Evolutionary conservation across 768 basidiomycete species (phyloP).

Genomic region (Rhodotorula graminis): DNA sequence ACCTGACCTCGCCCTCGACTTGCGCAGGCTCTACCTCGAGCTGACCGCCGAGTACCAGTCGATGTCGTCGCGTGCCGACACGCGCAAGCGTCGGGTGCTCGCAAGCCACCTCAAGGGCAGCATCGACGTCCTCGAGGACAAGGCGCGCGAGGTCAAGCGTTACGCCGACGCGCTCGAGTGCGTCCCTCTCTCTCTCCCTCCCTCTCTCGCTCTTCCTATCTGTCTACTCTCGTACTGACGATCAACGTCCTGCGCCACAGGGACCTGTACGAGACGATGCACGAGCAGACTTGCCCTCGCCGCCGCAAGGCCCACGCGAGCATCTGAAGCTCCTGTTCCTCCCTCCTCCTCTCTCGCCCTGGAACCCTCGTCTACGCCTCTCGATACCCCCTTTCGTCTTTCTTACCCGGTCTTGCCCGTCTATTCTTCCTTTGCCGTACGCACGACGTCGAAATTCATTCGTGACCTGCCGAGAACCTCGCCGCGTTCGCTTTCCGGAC

Average conservation of each 20-base stretch:
- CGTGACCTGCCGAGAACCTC: no score
- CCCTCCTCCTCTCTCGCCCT: no score
- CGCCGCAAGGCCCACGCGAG: background rate
- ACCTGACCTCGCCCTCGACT: background rate
- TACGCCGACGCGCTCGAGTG: slow-evolving; percentile 31
- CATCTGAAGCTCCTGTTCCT: background rate
- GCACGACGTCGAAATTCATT: no score
- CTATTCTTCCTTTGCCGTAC: no score
- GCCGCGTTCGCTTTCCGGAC: no score
- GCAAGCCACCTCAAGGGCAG: slow-evolving; percentile 85
- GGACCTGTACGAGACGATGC: slow-evolving; percentile 1
- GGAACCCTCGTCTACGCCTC: background rate
- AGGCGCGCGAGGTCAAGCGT: slow-evolving; percentile 45
- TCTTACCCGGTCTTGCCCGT: background rate
- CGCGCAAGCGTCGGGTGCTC: slow-evolving; percentile 73
- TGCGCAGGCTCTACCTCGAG: slow-evolving; percentile 73
- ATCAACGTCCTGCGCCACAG: background rate
- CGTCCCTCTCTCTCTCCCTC: background rate
- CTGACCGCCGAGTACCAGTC: slow-evolving; percentile 87
- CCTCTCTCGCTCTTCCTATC: no score
- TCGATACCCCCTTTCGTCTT: background rate
- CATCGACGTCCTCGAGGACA: slow-evolving; percentile 83
- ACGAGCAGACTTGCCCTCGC: background rate
- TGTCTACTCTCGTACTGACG: no score
- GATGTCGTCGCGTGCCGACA: slow-evolving; percentile 78